These are phyloP conservation scores for Penicillium sp. DNA, from an alignment of 2,329 filamentous ascomycete genomes.

Conservation along the genomic window DNA sequence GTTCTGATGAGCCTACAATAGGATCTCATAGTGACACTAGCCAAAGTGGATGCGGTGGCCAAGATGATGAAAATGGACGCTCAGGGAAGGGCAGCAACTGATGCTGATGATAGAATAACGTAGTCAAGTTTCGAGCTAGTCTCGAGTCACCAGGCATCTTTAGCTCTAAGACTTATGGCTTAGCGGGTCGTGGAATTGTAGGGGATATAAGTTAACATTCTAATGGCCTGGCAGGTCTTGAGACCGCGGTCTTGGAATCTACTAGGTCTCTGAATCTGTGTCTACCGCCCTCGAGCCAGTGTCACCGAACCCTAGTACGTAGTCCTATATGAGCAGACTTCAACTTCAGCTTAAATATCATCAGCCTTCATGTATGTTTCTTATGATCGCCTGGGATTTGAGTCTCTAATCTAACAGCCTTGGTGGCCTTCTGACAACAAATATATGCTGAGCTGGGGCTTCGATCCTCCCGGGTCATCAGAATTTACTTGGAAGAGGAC, in stretches of 20 bases:
- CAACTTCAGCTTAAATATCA: background rate
- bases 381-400: background rate
- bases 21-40: too few species aligned
- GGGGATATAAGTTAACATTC: background rate
- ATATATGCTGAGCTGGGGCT: background rate
- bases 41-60: too few species aligned
- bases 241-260: conserved; percentile 7
- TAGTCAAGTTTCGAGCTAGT: too few species aligned
- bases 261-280: conserved; percentile 1
- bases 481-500: too few species aligned
- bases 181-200: background rate
- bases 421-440: background rate
- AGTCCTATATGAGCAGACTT: conserved; percentile 3
- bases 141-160: too few species aligned
- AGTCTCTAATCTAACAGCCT: conserved; percentile 1
- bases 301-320: background rate
- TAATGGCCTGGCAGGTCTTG: conserved; percentile 3
- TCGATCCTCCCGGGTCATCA: conserved; percentile 1
- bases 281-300: conserved; percentile 6
- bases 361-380: background rate
- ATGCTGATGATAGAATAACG: too few species aligned
- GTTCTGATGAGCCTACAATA: too few species aligned
- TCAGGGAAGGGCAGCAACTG: too few species aligned
- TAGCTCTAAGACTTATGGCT: background rate
- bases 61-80: too few species aligned